phyloP scores from a whole-genome alignment of 2,329 filamentous ascomycete species.

The Fusarium sp. region DNA sequence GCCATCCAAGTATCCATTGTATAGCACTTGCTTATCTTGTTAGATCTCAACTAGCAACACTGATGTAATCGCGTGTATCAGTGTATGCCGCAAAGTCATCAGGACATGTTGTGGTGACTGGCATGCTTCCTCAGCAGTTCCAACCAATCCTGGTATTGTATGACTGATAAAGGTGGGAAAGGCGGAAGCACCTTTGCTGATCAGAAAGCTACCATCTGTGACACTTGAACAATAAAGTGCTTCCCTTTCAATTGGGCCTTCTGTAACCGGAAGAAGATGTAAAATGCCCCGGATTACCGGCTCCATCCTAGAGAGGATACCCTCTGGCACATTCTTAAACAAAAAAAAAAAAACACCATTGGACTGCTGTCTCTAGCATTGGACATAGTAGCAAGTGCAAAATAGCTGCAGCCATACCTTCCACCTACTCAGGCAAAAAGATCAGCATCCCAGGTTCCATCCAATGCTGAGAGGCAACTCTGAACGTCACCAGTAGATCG shows the following conservation, averaged over 20 bases:
- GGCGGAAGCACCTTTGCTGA: neutral
- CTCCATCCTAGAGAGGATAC: neutral
- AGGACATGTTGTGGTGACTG: neutral
- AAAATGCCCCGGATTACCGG: neutral
- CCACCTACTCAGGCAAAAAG: neutral
- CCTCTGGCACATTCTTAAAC: neutral
- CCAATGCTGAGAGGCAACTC: neutral
- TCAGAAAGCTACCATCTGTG: too few species aligned
- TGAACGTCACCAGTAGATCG: neutral
- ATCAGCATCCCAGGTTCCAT: neutral
- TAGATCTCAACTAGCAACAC: neutral
- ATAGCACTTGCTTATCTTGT: neutral
- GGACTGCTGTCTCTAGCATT: neutral
- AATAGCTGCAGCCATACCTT: neutral
- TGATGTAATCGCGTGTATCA: neutral
- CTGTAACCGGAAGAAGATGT: neutral
- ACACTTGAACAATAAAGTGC: neutral
- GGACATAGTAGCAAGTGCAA: neutral
- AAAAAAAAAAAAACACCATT: neutral
- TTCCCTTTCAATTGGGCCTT: neutral
- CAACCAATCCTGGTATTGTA: neutral
- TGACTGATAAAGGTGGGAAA: neutral
- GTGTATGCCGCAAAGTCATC: too few species aligned
- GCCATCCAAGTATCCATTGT: neutral
- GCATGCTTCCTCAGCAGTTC: neutral